Evolutionary conservation across 2,329 filamentous ascomycete genomes (phyloP).

Genomic region (Talaromyces sp.): DNA sequence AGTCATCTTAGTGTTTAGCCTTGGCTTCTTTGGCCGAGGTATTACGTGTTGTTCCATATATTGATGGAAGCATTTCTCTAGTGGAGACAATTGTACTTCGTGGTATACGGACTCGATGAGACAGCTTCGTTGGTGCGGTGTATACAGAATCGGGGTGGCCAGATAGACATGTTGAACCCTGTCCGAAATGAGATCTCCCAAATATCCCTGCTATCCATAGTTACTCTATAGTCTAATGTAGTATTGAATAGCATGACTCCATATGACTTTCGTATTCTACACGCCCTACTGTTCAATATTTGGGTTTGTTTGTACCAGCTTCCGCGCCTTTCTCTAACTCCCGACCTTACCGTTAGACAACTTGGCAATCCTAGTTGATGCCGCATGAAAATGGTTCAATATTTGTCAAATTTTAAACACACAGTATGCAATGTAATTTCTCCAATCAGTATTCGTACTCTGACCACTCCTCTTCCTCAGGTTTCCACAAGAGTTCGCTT

Average conservation of each 20-base stretch:
- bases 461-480: slow-evolving; percentile 14
- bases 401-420: neutral
- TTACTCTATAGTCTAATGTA: neutral
- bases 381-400: neutral
- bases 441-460: slow-evolving; percentile 8
- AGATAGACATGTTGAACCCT: neutral
- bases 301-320: neutral
- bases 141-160: neutral
- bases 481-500: slow-evolving; percentile 1
- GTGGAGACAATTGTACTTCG: neutral
- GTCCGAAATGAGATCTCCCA: neutral
- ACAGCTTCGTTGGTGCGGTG: neutral
- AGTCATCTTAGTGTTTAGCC: neutral
- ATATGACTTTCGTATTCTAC: neutral
- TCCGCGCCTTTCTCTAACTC: neutral
- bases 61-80: neutral
- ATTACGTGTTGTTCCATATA: neutral
- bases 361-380: neutral
- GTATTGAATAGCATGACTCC: neutral
- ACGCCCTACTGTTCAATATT: neutral
- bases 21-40: neutral
- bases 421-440: neutral
- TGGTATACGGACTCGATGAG: neutral
- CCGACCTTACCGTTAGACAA: neutral
- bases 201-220: neutral